Base-by-base conservation (phyloP, 2,329 filamentous ascomycete genomes). In the Mycogone perniciosa region DNA sequence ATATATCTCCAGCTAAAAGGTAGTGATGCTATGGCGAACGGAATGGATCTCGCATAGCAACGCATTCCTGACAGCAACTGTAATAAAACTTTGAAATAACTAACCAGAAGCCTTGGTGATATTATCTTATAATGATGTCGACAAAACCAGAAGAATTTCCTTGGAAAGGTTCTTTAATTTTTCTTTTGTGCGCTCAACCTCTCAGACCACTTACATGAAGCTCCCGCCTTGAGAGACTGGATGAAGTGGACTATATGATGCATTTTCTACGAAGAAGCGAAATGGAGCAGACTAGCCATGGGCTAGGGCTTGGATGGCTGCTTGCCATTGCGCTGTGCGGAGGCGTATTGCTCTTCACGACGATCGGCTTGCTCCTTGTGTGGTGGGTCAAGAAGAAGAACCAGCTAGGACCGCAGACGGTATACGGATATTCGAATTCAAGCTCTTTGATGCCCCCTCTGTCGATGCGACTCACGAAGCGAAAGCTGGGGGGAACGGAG, bases 321-420 rank as follows among this genome's bases (percentile, higher is more conserved):
- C 64, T 79, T 33, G 68, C 68, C 48, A 73, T 80, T 48, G 71
- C 71, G 9, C 56, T 81, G 29, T 70, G 70, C 31, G 75, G 75
- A n/a, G 72, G 73, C 11, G 58, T 74, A 2, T 48, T 77, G 6
- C 52, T 79, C 10, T 75, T 76, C 58, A 62, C 69, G 2, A 62
- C 58, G 6, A 51, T 77, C 6, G 73, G 72, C 0, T 62, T 74
- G 29, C 51, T 77, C 27, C 68, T 76, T 42, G 59, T 74, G 5
- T 72, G 70, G 63, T 55, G 60, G 26, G 54, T 70, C 50, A 64
- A 62, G 54, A 49, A 51, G 27, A 61, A 60, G 2, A 54, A 48
- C 6, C 33, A 33, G 35, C 56, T 33, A n/a, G 54, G 48, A 26
- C 56, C 57, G 34, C 62, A 57, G 30, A 60, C 56, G 39, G 56